Evolutionary conservation across 345 rosid genomes (phyloP).

Genomic region (Rhodomyrtus tomentosa): DNA sequence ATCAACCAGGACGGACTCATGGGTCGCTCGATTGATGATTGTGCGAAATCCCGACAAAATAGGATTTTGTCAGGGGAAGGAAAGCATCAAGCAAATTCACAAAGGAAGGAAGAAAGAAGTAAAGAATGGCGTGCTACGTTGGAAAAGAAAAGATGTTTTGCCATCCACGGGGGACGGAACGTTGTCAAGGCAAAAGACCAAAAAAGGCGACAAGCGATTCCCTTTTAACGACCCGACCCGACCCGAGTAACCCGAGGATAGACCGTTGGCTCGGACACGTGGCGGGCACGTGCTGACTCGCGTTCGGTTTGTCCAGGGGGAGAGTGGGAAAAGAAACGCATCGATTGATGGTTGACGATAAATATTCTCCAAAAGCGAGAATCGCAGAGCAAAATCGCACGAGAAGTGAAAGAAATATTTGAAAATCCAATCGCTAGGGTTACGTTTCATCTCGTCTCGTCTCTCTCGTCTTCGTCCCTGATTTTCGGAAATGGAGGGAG

Average conservation of each 20-base stretch:
- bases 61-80: background rate
- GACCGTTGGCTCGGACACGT: background rate
- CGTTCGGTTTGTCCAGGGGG: background rate
- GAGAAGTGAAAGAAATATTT: no score
- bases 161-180: background rate
- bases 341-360: background rate
- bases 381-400: no score
- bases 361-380: background rate
- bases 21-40: background rate
- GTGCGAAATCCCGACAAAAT: background rate
- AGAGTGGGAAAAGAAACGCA: background rate
- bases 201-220: background rate
- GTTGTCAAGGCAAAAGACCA: background rate
- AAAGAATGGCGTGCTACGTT: background rate
- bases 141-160: background rate
- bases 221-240: background rate
- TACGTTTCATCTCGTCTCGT: background rate
- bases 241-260: background rate
- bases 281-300: background rate
- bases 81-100: background rate
- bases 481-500: conserved; percentile 40
- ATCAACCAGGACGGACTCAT: background rate
- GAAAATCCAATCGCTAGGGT: background rate
- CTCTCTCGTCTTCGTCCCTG: background rate
- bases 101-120: background rate